Conservation (phyloP, 2,329 filamentous ascomycete genomes). For the Plectosphaerella sp. region DNA sequence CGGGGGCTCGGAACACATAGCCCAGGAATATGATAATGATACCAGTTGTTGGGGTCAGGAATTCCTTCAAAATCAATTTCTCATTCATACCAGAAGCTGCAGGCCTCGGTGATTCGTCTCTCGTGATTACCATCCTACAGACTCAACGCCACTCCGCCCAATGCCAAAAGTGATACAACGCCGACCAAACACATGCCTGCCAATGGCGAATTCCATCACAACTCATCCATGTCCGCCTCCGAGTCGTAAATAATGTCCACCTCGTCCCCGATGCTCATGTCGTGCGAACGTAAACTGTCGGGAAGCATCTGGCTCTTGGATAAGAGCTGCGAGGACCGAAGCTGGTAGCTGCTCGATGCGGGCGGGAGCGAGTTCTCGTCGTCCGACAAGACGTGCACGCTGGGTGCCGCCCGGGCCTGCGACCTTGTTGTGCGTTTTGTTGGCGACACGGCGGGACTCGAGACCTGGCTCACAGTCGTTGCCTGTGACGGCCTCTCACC, state of each 20-base stretch:
- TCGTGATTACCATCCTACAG: too few species aligned
- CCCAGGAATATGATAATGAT: too few species aligned
- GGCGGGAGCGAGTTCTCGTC: constrained; percentile 15
- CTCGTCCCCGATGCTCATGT: constrained; percentile 14
- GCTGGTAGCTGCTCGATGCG: constrained; percentile 13
- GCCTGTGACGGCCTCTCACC: constrained; percentile 21
- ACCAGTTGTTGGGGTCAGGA: too few species aligned
- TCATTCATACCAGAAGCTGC: too few species aligned
- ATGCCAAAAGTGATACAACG: too few species aligned
- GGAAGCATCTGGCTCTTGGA: constrained; percentile 50
- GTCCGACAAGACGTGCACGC: constrained; percentile 11
- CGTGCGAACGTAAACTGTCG: constrained; percentile 35
- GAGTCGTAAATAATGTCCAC: constrained; percentile 11
- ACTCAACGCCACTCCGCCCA: too few species aligned
- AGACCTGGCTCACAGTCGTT: constrained; percentile 30
- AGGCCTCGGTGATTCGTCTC: too few species aligned
- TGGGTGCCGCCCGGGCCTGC: constrained; percentile 14
- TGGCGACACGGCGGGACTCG: constrained; percentile 24
- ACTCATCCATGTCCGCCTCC: constrained; percentile 4
- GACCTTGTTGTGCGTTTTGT: constrained; percentile 18
- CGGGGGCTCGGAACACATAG: too few species aligned
- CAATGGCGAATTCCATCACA: background rate
- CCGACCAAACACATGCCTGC: too few species aligned
- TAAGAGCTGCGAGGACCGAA: constrained; percentile 42
- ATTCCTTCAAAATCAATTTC: too few species aligned